Base-by-base conservation (phyloP, 192 early-diverging fungal species). In the Coemansia sp. region DNA sequence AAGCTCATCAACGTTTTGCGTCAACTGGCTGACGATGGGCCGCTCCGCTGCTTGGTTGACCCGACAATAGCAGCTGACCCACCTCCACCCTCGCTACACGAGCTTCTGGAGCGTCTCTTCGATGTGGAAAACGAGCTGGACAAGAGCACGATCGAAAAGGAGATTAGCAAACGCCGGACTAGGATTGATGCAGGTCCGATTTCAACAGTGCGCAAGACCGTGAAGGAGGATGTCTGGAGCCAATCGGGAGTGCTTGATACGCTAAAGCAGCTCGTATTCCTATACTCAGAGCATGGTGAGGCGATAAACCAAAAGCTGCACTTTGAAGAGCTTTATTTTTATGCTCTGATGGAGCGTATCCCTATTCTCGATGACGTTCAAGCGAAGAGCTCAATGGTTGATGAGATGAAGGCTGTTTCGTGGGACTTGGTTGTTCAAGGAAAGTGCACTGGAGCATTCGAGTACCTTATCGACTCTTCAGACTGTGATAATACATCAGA, bases 101-200 rank as follows among this genome's bases (percentile, higher is more conserved):
- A 72, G 40, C 68, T 81, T 15, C 78, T 78, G 59, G 40, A 61
- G 57, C 73, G 73, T 27, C 70, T 86, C 54, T 75, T 69, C 37
- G 36, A 38, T 11, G 53, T 83, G 1, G 84, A 84, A 50, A 60
- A 74, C 52, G 40, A 45, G 14, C 45, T 82, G 47, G 84, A 87
- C 31, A 42, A 61, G 6, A 72, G 64, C n/a, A 82, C 76, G 3
- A 73, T 88, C 10, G 83, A 84, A 15, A 72, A 67, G 6, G 88
- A 91, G 50, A 68, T 93, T 14, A 82, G 81, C 38, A 67, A 84
- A 28, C 85, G 93, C 25, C 85, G 86, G 7, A 83, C 84, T 11
- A 66, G 92, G 33, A 67, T 95, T 15, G 85, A 84, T 17, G 87
- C 91, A 0, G 88, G 86, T 6, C 82, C 91, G 1, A 63, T 84